Percentiles rank a stretch among this genome's conserved stretches.
phyloP scores from a whole-genome alignment of 225 moss, liverwort and hornwort species.

The Marchantia polymorpha region DNA sequence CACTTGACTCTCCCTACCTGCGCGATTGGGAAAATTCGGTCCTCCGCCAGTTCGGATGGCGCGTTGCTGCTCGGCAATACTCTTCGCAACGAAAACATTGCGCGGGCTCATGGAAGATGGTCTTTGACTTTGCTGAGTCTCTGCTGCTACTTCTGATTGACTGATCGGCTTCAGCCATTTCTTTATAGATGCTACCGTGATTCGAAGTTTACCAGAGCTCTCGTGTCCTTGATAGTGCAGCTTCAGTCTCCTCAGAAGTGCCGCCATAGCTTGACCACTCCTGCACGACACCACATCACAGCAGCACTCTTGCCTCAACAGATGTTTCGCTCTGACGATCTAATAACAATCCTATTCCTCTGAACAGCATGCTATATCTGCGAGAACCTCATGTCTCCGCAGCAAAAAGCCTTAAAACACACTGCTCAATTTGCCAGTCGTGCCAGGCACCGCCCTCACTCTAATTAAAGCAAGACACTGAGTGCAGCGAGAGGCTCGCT shows the following conservation, averaged over 20 bases:
- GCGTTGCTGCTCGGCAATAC: conserved; percentile 83
- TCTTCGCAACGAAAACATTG: conserved; percentile 56
- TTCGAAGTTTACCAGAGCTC: conserved; percentile 69
- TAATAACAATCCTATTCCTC: no score
- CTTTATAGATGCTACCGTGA: conserved; percentile 64
- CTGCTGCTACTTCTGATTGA: neutral
- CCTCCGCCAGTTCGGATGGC: conserved; percentile 66
- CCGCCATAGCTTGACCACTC: conserved; percentile 84
- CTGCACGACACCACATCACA: conserved; percentile 35
- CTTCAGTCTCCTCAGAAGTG: conserved; percentile 64
- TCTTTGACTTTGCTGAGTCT: conserved; percentile 25
- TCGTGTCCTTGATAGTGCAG: conserved; percentile 67
- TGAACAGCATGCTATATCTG: no score
- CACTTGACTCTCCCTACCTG: no score
- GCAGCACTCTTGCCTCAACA: no score
- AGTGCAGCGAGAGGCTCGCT: no score
- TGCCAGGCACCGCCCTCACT: no score
- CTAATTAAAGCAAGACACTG: no score
- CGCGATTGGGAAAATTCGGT: neutral
- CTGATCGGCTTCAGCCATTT: conserved; percentile 67
- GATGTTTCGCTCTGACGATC: no score
- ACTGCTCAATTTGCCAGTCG: no score
- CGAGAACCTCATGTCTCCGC: no score
- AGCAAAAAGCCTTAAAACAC: no score
- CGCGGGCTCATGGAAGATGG: conserved; percentile 39